phyloP scores from a whole-genome alignment of 2,329 filamentous ascomycete genomes.

The Pyricularia grisea region DNA sequence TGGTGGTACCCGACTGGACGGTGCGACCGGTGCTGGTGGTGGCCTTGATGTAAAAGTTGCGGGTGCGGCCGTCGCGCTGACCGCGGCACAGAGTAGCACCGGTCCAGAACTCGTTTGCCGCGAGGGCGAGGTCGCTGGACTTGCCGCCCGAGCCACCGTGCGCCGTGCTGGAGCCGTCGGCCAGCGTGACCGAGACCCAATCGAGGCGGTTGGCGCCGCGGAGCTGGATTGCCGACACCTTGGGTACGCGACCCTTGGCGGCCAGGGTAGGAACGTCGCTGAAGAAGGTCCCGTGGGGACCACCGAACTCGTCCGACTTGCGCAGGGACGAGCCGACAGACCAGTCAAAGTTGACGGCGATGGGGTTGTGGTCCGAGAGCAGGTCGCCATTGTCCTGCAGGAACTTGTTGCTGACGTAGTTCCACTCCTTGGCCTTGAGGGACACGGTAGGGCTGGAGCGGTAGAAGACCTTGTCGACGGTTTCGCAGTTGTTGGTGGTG shows the following conservation, averaged over 20 bases:
- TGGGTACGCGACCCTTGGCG: constrained; percentile 16
- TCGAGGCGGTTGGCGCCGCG: constrained; percentile 40
- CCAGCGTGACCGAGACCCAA: constrained; percentile 34
- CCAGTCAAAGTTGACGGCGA: constrained; percentile 46
- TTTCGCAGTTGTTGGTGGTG: constrained; percentile 46
- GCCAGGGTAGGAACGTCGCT: constrained; percentile 38
- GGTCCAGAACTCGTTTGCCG: constrained; percentile 35
- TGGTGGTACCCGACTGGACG: constrained; percentile 33
- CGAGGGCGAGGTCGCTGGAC: constrained; percentile 31
- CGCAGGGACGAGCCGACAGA: constrained; percentile 24
- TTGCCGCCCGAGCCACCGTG: constrained; percentile 47
- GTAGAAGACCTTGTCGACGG: constrained; percentile 59
- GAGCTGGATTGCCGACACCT: constrained; percentile 30
- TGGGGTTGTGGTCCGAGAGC: constrained; percentile 56
- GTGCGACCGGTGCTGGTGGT: constrained; percentile 38
- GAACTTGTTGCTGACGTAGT: constrained; percentile 48
- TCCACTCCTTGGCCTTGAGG: constrained; percentile 38
- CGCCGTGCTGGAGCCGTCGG: constrained; percentile 34
- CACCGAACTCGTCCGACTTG: constrained; percentile 37
- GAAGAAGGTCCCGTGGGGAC: constrained; percentile 42
- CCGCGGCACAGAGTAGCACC: constrained; percentile 40
- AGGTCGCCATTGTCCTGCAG: constrained; percentile 45
- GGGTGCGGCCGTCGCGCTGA: constrained; percentile 31
- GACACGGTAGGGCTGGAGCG: constrained; percentile 36
- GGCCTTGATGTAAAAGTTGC: constrained; percentile 46